Percentiles rank a stretch among this genome's conserved stretches.
These are phyloP conservation scores for Hanseniaspora mollemarum DNA, from an alignment of 805 yeast species.

Conservation along the genomic window DNA sequence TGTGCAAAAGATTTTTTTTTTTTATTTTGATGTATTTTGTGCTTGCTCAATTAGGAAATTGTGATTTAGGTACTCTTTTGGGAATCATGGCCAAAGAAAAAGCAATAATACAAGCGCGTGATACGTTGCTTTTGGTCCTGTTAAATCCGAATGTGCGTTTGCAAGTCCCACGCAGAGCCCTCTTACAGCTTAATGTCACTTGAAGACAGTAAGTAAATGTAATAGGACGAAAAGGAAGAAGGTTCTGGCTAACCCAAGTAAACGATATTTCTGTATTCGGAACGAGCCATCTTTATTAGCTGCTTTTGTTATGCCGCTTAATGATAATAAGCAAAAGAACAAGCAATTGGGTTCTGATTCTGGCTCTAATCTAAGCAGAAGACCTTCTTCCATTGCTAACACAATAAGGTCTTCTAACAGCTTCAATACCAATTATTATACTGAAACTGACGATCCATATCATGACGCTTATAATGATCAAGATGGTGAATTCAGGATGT, in stretches of 20 bases:
- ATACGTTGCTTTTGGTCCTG: neutral
- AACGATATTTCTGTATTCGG: too few relatives aligned
- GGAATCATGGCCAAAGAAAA: neutral
- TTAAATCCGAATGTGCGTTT: too few relatives aligned
- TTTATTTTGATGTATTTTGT: neutral
- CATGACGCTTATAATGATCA: neutral
- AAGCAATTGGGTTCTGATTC: neutral
- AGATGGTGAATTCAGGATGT: neutral
- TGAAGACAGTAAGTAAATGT: too few relatives aligned
- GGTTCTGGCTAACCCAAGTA: too few relatives aligned
- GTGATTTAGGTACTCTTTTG: neutral
- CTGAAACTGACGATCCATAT: conserved; percentile 13
- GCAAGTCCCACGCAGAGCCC: too few relatives aligned
- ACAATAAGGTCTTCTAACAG: conserved; percentile 1
- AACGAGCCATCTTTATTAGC: too few relatives aligned
- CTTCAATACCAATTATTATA: neutral
- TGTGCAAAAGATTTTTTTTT: too few relatives aligned
- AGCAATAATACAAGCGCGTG: neutral
- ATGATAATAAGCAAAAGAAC: neutral
- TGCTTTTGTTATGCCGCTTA: too few relatives aligned
- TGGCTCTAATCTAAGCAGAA: neutral
- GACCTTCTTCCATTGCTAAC: neutral
- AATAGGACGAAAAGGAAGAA: too few relatives aligned
- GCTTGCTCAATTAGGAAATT: neutral
- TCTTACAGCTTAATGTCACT: too few relatives aligned